These are phyloP conservation scores for Circinella minor DNA, from an alignment of 371 early-diverging fungal species.

Conservation along the genomic window DNA sequence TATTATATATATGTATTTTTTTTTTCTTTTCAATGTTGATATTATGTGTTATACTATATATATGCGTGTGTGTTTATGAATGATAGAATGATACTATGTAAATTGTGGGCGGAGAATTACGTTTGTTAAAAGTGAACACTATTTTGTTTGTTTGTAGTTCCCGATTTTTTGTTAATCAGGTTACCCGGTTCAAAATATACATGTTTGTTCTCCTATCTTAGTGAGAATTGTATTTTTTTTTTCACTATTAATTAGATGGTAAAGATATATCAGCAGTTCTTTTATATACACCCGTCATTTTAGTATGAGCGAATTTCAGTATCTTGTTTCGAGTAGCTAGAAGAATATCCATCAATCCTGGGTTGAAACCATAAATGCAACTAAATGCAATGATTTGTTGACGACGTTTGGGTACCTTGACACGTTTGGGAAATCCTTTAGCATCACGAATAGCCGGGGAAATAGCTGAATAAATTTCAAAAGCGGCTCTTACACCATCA, in stretches of 20 bases:
- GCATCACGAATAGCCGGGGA: constrained; percentile 36
- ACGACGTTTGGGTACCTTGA: constrained; percentile 39
- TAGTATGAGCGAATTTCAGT: background rate
- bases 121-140: too few relatives aligned
- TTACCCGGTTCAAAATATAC: background rate
- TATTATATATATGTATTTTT: too few relatives aligned
- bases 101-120: too few relatives aligned
- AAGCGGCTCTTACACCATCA: constrained; percentile 49
- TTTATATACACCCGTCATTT: background rate
- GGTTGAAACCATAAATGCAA: constrained; percentile 45
- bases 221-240: too few relatives aligned
- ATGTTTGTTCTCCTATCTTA: too few relatives aligned
- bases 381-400: constrained; percentile 46
- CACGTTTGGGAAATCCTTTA: constrained; percentile 44
- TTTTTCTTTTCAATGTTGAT: too few relatives aligned
- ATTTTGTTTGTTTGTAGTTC: too few relatives aligned
- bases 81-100: too few relatives aligned
- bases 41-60: too few relatives aligned
- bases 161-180: too few relatives aligned
- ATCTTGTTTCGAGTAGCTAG: constrained; percentile 12
- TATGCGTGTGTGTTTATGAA: too few relatives aligned
- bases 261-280: background rate
- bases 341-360: constrained; percentile 28
- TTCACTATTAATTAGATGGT: background rate
- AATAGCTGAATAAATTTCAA: constrained; percentile 53